Percentiles rank a stretch among this genome's conserved stretches.
These are phyloP conservation scores for Jackrogersella multiformis DNA, from an alignment of 495 filamentous ascomycete genomes.

Conservation along the genomic window DNA sequence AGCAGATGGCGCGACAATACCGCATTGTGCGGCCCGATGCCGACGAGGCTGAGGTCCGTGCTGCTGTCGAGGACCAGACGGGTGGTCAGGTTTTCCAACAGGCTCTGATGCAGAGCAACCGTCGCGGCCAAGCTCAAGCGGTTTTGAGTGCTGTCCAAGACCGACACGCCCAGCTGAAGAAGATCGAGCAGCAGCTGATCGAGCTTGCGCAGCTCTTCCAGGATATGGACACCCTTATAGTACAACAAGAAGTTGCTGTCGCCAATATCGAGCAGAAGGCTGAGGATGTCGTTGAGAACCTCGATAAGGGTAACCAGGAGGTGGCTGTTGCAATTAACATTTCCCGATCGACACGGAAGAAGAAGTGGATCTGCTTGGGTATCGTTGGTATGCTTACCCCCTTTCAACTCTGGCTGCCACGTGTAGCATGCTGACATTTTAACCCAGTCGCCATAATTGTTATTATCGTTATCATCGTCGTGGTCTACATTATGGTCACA, in stretches of 20 bases:
- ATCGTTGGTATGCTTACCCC: constrained; percentile 72
- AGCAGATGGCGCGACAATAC: constrained; percentile 87
- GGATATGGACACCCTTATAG: constrained; percentile 81
- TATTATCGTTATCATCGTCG: constrained; percentile 61
- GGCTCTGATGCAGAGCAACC: constrained; percentile 75
- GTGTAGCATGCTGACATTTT: constrained; percentile 30
- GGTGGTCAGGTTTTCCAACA: constrained; percentile 81
- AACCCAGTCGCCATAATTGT: constrained; percentile 58
- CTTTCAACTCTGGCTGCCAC: background rate
- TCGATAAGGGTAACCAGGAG: constrained; percentile 82
- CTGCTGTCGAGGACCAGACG: constrained; percentile 75
- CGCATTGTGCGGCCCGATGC: constrained; percentile 88
- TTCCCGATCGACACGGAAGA: constrained; percentile 80
- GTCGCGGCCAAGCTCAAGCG: constrained; percentile 80
- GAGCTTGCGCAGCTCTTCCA: constrained; percentile 86
- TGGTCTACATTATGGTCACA: constrained; percentile 55
- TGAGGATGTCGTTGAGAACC: constrained; percentile 78
- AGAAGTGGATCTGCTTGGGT: constrained; percentile 98
- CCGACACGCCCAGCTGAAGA: constrained; percentile 87
- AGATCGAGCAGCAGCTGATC: constrained; percentile 87
- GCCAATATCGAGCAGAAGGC: constrained; percentile 81
- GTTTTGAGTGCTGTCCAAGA: constrained; percentile 79
- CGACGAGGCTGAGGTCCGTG: constrained; percentile 78
- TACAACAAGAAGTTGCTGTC: constrained; percentile 82
- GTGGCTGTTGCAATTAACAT: constrained; percentile 79